Percentiles rank a stretch among this genome's conserved stretches.
phyloP scores from a whole-genome alignment of 2,329 filamentous ascomycete species.

The Aspergillus novoparasiticus region DNA sequence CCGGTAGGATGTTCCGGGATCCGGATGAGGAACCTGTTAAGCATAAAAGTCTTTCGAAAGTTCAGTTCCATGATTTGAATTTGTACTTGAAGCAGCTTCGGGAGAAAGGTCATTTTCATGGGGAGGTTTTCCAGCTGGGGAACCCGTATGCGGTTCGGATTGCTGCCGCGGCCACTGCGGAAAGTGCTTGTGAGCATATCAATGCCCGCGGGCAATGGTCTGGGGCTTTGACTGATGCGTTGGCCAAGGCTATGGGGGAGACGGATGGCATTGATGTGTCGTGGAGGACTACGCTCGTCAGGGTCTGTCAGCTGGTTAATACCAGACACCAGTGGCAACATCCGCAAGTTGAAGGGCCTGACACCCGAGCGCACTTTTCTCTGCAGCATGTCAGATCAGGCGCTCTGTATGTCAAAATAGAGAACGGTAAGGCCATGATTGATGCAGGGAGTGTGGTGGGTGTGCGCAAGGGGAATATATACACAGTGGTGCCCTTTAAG shows the following conservation, averaged over 20 bases:
- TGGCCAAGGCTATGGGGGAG: neutral
- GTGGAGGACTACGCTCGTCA: conserved; percentile 3
- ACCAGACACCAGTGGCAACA: conserved; percentile 1
- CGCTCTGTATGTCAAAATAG: neutral
- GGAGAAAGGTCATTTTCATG: neutral
- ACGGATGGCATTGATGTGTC: neutral
- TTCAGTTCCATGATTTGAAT: neutral
- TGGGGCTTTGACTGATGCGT: conserved; percentile 4
- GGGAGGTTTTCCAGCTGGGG: neutral
- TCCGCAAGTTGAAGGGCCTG: conserved; percentile 1
- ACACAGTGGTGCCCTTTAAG: neutral
- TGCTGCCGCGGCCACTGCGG: neutral
- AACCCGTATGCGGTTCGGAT: conserved; percentile 7
- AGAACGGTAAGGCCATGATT: neutral
- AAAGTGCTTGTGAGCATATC: conserved; percentile 7
- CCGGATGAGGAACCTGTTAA: neutral
- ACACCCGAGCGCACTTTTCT: conserved; percentile 1
- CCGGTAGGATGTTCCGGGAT: neutral
- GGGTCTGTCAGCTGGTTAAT: conserved; percentile 7
- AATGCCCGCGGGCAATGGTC: conserved; percentile 3
- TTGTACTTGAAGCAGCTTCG: neutral
- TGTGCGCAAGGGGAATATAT: neutral
- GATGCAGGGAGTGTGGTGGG: neutral
- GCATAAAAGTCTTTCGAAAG: neutral
- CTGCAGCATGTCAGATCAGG: neutral